These are phyloP conservation scores for Trichoderma endophyticum DNA, from an alignment of 2,329 filamentous ascomycete species.

Conservation along the genomic window DNA sequence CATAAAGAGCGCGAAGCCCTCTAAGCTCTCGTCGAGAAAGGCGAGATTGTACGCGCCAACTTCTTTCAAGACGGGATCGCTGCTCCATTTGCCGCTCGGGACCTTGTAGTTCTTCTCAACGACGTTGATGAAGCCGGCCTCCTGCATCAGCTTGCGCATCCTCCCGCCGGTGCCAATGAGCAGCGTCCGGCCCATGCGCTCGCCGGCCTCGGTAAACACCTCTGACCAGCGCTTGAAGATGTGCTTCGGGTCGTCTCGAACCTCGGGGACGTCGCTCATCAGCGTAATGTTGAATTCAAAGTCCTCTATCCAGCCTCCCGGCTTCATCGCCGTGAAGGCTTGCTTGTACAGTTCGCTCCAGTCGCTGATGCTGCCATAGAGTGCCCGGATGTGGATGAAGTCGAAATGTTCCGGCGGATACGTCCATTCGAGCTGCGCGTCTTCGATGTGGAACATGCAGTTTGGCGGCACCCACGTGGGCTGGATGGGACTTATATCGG, in stretches of 20 bases:
- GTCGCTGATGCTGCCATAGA: conserved; percentile 16
- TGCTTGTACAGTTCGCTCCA: conserved; percentile 13
- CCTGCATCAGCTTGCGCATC: conserved; percentile 25
- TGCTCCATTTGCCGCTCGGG: conserved; percentile 21
- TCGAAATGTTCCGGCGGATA: conserved; percentile 22
- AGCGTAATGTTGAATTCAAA: conserved; percentile 25
- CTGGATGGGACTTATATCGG: conserved; percentile 44
- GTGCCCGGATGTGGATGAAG: conserved; percentile 21
- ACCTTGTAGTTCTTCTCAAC: conserved; percentile 20
- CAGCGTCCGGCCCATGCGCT: conserved; percentile 26
- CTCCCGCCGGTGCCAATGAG: conserved; percentile 23
- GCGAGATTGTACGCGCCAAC: conserved; percentile 25
- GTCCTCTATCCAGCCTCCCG: conserved; percentile 16
- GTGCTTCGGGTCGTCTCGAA: conserved; percentile 26
- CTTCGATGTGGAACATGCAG: conserved; percentile 56
- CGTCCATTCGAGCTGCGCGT: conserved; percentile 55
- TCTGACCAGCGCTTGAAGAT: conserved; percentile 28
- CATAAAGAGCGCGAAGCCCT: conserved; percentile 29
- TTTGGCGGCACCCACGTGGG: conserved; percentile 53
- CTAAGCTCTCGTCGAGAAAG: conserved; percentile 28
- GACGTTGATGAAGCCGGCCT: conserved; percentile 25
- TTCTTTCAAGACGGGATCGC: conserved; percentile 19
- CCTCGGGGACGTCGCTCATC: conserved; percentile 24
- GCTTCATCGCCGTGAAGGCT: not conserved
- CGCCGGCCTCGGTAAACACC: conserved; percentile 26